Evolutionary conservation across 2,329 filamentous ascomycete genomes (phyloP).

Genomic region (Sporothrix inflata): DNA sequence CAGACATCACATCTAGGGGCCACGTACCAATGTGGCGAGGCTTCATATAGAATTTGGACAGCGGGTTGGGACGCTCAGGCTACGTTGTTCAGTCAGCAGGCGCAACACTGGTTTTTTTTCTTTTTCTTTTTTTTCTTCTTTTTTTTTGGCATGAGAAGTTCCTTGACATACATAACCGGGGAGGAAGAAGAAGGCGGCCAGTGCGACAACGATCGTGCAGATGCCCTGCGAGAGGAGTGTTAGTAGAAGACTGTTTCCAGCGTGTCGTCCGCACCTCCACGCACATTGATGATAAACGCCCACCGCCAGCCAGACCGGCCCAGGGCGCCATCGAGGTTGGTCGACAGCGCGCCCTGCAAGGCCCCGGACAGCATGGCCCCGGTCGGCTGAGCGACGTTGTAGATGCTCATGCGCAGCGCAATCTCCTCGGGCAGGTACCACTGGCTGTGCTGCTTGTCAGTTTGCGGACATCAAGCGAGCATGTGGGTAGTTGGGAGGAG

Average conservation of each 20-base stretch:
- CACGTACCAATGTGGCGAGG: slow-evolving; percentile 23
- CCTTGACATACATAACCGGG: slow-evolving; percentile 25
- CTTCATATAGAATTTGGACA: slow-evolving; percentile 29
- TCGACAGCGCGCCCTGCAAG: slow-evolving; percentile 28
- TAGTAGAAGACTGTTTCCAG: background rate
- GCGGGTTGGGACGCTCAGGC: slow-evolving; percentile 25
- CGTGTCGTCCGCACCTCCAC: background rate
- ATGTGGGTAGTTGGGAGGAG: too few relatives aligned
- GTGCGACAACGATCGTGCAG: slow-evolving; percentile 26
- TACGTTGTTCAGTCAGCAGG: background rate
- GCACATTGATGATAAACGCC: slow-evolving; percentile 30
- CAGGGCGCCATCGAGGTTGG: slow-evolving; percentile 19
- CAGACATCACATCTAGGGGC: too few relatives aligned
- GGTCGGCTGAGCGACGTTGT: slow-evolving; percentile 30
- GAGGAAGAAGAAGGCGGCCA: slow-evolving; percentile 23
- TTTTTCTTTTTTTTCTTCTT: too few relatives aligned
- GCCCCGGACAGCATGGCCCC: slow-evolving; percentile 28
- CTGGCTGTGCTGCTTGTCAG: slow-evolving; percentile 17
- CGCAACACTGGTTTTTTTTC: too few relatives aligned
- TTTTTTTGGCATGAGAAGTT: background rate
- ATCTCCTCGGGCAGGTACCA: slow-evolving; percentile 30
- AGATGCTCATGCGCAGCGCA: slow-evolving; percentile 29
- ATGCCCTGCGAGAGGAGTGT: background rate
- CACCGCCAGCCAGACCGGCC: slow-evolving; percentile 29
- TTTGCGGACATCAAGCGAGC: too few relatives aligned